Conservation (phyloP, 768 basidiomycete species). For the Mycena sanguinolenta region DNA sequence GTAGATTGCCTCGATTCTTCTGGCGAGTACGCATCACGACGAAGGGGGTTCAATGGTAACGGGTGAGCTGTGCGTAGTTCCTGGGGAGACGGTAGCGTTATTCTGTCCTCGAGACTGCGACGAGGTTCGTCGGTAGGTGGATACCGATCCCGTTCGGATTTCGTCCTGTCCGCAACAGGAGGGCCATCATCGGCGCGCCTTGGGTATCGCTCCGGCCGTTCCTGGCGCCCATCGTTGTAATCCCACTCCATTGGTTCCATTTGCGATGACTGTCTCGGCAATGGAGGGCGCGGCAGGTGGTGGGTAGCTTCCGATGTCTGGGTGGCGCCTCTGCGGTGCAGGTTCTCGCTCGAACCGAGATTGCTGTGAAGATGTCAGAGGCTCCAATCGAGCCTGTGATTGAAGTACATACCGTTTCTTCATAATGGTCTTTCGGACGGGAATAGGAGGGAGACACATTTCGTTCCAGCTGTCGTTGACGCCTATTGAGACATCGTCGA, state of each 20-base stretch:
- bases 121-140: slow-evolving; percentile 19
- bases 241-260: slow-evolving; percentile 22
- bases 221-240: slow-evolving; percentile 16
- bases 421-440: slow-evolving; percentile 25
- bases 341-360: slow-evolving; percentile 24
- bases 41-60: slow-evolving; percentile 28
- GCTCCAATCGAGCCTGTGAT: background rate
- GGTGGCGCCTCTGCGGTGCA: slow-evolving; percentile 21
- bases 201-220: slow-evolving; percentile 12
- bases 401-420: slow-evolving; percentile 25
- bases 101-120: slow-evolving; percentile 29
- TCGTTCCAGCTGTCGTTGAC: slow-evolving; percentile 22
- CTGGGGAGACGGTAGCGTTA: slow-evolving; percentile 20
- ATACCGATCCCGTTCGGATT: slow-evolving; percentile 23
- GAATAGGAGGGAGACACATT: slow-evolving; percentile 30
- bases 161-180: background rate
- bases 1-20: slow-evolving; percentile 20
- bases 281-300: slow-evolving; percentile 8
- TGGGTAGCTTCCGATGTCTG: slow-evolving; percentile 18
- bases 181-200: slow-evolving; percentile 23
- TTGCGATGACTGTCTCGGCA: slow-evolving; percentile 22
- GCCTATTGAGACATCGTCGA: background rate
- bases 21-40: slow-evolving; percentile 15
- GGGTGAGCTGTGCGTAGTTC: slow-evolving; percentile 24
- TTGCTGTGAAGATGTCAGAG: background rate